Evolutionary conservation across 441 rosid species (phyloP), one percentile per base, ranked within the genome.

Genomic region (Bocquillonia castaneifolia): DNA sequence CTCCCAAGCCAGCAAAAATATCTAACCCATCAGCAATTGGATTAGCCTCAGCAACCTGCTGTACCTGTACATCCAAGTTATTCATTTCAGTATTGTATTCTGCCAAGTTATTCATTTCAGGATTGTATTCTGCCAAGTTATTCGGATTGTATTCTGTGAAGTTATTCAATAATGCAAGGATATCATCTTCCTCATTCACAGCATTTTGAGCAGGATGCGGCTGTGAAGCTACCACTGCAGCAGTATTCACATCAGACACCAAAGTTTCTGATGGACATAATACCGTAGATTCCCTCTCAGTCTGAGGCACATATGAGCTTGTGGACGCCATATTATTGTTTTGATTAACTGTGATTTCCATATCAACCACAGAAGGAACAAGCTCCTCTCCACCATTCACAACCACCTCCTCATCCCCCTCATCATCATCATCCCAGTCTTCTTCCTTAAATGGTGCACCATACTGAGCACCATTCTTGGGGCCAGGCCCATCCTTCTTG

Each of bases 361-460:
- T 6, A 17, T 9, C 40, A 48, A 32, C 39, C 58, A n/a, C 39
- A 40, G 36, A 40, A 18, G 60, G 15, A 66, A 44, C 61, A 44
- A 22, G 39, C 32, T 17, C 48, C n/a, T 39, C 34, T 32, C 6
- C 28, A n/a, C 12, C 66, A 59, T 65, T 51, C 37, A 59, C 10
- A 15, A 52, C 57, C 29, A 20, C 55, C 23, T 1, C 63, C 47
- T 64, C 68, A 3, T 32, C 78, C 1, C 51, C 67, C 10, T 61
- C 76, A 68, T 79, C 85, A 22, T 74, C 86, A 48, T 82, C 84
- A 50, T 83, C 83, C 97, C 97, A 90, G 0, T 91, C 97, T 59
- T 90, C 96, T 64, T 94, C 97, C 53, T 23, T 72, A 72, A 85
- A 94, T 0, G 96, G 96, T 48, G 91, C 92, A 45, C 96, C 97